phyloP scores from a whole-genome alignment of 495 filamentous ascomycete species.

The Copromyces sp. region DNA sequence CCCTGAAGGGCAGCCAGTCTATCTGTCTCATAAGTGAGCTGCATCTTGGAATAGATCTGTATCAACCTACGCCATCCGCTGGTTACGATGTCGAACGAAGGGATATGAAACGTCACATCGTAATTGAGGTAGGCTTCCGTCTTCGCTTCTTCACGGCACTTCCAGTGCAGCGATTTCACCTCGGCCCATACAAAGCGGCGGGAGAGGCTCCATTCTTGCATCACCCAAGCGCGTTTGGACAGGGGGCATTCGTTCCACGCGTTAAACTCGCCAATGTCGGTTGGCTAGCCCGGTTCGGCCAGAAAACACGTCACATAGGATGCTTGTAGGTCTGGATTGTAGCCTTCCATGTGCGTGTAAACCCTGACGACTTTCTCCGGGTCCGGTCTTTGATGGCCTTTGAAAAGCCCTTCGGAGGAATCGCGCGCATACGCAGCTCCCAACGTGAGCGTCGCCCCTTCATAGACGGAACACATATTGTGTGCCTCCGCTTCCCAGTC shows the following conservation, averaged over 20 bases:
- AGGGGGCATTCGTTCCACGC: neutral
- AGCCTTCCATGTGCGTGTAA: neutral
- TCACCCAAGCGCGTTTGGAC: neutral
- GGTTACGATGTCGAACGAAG: neutral
- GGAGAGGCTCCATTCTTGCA: neutral
- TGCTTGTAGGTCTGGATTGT: neutral
- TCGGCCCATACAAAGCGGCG: neutral
- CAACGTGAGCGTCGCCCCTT: neutral
- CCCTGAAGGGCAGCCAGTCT: neutral
- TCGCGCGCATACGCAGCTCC: neutral
- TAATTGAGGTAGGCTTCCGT: neutral
- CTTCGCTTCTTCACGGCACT: neutral
- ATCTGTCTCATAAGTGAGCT: neutral
- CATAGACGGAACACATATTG: neutral
- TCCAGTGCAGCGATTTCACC: neutral
- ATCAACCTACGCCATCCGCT: neutral
- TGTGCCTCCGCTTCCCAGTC: neutral
- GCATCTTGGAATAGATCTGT: fast-evolving
- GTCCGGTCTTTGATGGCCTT: neutral
- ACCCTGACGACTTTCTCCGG: neutral
- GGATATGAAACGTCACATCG: neutral
- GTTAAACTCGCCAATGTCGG: neutral
- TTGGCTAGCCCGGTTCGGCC: neutral
- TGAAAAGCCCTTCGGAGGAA: neutral
- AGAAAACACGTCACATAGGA: neutral